These are phyloP conservation scores for Acacia melanoxylon DNA, from an alignment of 306 rosid genomes.

Conservation along the genomic window DNA sequence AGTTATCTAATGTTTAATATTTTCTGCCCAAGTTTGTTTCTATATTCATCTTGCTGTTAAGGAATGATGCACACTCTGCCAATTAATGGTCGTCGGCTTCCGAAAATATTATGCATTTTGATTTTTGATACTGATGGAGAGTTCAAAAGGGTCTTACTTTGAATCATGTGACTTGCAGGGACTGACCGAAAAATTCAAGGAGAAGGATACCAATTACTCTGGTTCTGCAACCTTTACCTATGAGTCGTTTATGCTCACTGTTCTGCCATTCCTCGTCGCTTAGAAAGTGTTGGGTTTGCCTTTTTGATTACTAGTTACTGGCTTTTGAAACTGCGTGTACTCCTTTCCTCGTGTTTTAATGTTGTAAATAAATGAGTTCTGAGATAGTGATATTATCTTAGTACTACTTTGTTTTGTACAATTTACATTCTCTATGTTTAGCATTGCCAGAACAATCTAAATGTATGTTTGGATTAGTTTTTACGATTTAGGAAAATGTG, in stretches of 20 bases:
- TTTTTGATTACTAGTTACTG: neutral
- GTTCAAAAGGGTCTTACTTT: neutral
- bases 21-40: neutral
- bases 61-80: neutral
- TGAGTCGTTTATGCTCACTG: constrained; percentile 92
- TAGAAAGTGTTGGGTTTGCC: constrained; percentile 37
- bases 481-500: too few relatives aligned
- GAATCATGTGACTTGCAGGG: constrained; percentile 61
- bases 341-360: neutral
- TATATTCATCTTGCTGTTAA: neutral
- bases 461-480: too few relatives aligned
- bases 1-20: neutral
- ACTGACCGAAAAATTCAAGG: constrained; percentile 92
- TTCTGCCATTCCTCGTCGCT: constrained; percentile 84
- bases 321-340: neutral
- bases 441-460: neutral
- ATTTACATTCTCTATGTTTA: neutral
- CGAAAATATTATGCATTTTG: neutral
- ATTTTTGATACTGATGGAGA: constrained; percentile 1
- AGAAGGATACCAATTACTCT: constrained; percentile 70
- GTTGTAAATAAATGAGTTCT: neutral
- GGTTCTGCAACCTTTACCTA: constrained; percentile 84
- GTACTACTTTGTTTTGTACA: neutral
- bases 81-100: neutral
- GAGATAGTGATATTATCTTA: neutral